Evolutionary conservation across 169 alveolate genomes (phyloP).

Genomic region (Plasmodium gonderi): DNA sequence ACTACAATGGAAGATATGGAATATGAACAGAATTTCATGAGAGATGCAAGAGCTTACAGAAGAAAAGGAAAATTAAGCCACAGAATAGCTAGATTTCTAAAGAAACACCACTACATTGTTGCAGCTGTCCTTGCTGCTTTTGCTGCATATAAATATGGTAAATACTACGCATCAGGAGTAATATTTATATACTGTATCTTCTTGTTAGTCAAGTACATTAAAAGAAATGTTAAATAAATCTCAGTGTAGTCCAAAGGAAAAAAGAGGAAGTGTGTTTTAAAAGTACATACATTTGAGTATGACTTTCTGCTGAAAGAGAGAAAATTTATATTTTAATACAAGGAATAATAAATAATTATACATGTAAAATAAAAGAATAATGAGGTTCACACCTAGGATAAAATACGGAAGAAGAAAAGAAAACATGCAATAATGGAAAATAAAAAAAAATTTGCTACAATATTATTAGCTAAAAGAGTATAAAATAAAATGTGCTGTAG

Average conservation of each 20-base stretch:
- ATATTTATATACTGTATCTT: neutral
- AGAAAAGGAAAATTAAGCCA: neutral
- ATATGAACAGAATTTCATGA: constrained; percentile 22
- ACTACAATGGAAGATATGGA: neutral
- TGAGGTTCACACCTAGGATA: neutral
- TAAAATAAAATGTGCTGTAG: no score
- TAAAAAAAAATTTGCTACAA: no score
- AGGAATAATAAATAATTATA: no score
- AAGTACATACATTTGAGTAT: neutral
- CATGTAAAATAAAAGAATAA: no score
- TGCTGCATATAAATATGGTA: neutral
- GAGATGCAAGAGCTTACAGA: neutral
- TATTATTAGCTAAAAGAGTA: no score
- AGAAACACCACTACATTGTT: constrained; percentile 8
- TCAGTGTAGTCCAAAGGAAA: neutral
- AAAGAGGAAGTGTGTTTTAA: neutral
- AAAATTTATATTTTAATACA: neutral
- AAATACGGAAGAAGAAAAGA: neutral
- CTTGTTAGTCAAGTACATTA: neutral
- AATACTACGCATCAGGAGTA: neutral
- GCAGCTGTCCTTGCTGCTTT: neutral
- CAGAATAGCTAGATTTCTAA: neutral
- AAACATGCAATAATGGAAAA: neutral
- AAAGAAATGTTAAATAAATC: neutral
- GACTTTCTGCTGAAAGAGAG: neutral